These are phyloP conservation scores for Talaromyces trachyspermus DNA, from an alignment of 495 filamentous ascomycete species.

Conservation along the genomic window DNA sequence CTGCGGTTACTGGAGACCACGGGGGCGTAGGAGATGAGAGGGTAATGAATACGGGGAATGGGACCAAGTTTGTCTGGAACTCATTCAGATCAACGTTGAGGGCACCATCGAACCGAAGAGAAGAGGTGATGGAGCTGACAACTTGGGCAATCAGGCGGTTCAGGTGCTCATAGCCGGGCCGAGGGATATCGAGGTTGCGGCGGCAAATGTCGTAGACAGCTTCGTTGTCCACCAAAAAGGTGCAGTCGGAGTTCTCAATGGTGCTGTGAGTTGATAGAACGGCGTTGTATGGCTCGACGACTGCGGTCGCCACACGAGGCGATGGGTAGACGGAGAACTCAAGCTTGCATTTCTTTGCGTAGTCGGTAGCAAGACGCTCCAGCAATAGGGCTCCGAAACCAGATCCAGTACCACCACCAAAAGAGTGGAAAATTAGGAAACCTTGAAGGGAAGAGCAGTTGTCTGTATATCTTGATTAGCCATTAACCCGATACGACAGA, in stretches of 20 bases:
- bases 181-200: constrained; percentile 80
- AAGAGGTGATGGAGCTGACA: constrained; percentile 86
- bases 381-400: constrained; percentile 83
- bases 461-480: constrained; percentile 43
- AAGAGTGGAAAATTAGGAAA: constrained; percentile 91
- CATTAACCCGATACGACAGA: background rate
- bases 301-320: constrained; percentile 75
- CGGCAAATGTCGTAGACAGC: constrained; percentile 91
- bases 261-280: constrained; percentile 89
- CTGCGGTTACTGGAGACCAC: constrained; percentile 76
- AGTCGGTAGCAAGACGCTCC: constrained; percentile 81
- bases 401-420: constrained; percentile 86
- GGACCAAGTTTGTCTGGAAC: constrained; percentile 92
- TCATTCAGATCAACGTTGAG: constrained; percentile 91
- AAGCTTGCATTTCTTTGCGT: constrained; percentile 92
- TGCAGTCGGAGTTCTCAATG: constrained; percentile 89
- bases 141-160: constrained; percentile 90
- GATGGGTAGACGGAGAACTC: constrained; percentile 88
- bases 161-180: constrained; percentile 78
- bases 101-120: constrained; percentile 81
- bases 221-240: constrained; percentile 89
- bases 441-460: constrained; percentile 88
- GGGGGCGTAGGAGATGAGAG: constrained; percentile 81
- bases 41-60: constrained; percentile 88
- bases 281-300: constrained; percentile 91